phyloP scores from a whole-genome alignment of 23 red algal species.

The Gracilaria domingensis region DNA sequence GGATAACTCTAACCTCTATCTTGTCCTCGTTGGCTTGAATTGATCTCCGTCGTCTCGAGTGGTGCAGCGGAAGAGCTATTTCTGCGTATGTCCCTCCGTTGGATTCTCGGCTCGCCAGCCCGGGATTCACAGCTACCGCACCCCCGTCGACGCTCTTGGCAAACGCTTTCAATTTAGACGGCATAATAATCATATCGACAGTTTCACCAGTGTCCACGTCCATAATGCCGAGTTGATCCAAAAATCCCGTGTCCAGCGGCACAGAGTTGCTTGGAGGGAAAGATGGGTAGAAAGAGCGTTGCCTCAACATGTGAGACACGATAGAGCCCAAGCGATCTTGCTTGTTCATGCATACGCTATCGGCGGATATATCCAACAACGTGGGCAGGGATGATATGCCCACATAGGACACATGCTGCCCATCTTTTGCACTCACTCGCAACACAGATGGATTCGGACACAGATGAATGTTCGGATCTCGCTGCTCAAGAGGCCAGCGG shows the following conservation, averaged over 20 bases:
- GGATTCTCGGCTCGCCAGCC: slow-evolving; percentile 33
- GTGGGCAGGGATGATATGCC: slow-evolving; percentile 53
- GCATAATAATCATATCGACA: slow-evolving; percentile 50
- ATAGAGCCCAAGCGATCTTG: slow-evolving; percentile 49
- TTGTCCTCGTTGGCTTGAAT: slow-evolving; percentile 12
- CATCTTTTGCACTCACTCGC: slow-evolving; percentile 13
- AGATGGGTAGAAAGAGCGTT: slow-evolving; percentile 60
- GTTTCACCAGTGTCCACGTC: slow-evolving; percentile 19
- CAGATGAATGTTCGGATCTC: slow-evolving; percentile 14
- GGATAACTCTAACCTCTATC: slow-evolving; percentile 44
- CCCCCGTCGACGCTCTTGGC: slow-evolving; percentile 64
- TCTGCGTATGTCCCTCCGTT: slow-evolving; percentile 64
- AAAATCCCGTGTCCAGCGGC: slow-evolving; percentile 43
- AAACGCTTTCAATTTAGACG: slow-evolving; percentile 63
- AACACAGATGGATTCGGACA: slow-evolving; percentile 48
- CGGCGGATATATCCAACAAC: slow-evolving; percentile 58
- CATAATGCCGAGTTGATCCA: slow-evolving; percentile 26
- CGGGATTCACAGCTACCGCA: slow-evolving; percentile 65
- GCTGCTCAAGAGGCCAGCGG: background rate
- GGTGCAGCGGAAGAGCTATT: slow-evolving; percentile 57
- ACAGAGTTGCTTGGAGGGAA: slow-evolving; percentile 52
- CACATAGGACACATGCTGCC: background rate
- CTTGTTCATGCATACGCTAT: slow-evolving; percentile 49
- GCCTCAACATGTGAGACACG: slow-evolving; percentile 52
- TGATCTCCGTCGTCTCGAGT: background rate